Base-by-base conservation (phyloP, 2,329 filamentous ascomycete species). In the Calonectria ilicicola region DNA sequence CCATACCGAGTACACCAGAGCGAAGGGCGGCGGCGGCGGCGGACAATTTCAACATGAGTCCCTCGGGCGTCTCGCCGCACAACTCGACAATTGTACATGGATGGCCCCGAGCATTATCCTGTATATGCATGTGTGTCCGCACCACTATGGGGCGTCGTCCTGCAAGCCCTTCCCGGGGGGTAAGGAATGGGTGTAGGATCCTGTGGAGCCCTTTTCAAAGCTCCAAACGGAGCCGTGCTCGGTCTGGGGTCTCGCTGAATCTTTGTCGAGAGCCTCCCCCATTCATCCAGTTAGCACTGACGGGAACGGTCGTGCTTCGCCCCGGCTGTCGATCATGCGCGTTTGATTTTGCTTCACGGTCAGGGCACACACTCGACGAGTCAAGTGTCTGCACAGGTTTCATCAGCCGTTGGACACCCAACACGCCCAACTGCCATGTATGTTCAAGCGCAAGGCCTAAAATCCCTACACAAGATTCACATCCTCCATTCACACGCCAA, bases 81-180 rank as follows among this genome's bases (percentile, higher is more conserved):
- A 62, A 60, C 29, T 51, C 44, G 56, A n/a, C 23, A 29, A 49
- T 38, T 32, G 19, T 44, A 47, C 40, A 49, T 49, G 40, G 21
- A 68, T 32, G 21, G 56, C 32, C 29, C 65, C 44, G 32, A 68
- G 32, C 32, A 51, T 42, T 68, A 68, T 58, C 53, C 53, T 58
- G 32, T 35, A 38, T 27, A 58, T 47, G 66, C 17, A 64, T 58
- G n/a, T 46, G 60, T 26, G 42, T 17, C 56, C 47, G 56, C 44
- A 67, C 53, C 46, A 47, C n/a, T 65, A 68, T 76, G 74, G 73
- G 65, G 70, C 73, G 73, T 69, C 47, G 21, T 67, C 51, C 64
- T 78, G 69, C 72, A 78, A 73, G 72, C 72, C 69, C 74, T 75
- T 73, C 75, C 68, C 73, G 78, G 76, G 77, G 75, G 72, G 72